Conservation (phyloP, 805 yeast genomes). For the Cyberlindnera mississippiensis region DNA sequence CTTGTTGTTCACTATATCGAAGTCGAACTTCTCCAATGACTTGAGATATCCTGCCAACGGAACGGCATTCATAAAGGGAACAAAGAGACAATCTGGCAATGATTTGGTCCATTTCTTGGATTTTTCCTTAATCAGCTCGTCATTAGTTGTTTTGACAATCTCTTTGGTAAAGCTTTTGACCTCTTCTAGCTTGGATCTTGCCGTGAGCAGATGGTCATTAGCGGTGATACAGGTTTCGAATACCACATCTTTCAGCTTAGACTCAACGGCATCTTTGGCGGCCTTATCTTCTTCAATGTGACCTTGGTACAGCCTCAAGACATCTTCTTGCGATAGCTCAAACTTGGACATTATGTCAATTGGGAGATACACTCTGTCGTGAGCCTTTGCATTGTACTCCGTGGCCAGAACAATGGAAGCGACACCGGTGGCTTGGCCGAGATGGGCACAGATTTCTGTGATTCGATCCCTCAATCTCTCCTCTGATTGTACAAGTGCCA, state of each 20-base stretch:
- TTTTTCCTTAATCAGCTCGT: conserved; percentile 26
- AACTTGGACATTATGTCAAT: conserved; percentile 50
- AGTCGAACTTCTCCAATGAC: conserved; percentile 57
- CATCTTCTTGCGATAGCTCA: conserved; percentile 59
- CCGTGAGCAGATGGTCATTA: conserved; percentile 74
- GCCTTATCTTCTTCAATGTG: conserved; percentile 14
- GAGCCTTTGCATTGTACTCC: conserved; percentile 47
- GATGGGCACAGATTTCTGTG: conserved; percentile 67
- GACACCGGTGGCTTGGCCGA: conserved; percentile 78
- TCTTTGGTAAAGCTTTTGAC: conserved; percentile 37
- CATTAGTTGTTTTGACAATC: conserved; percentile 26
- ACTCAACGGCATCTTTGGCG: conserved; percentile 26
- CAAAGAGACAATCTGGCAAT: conserved; percentile 59
- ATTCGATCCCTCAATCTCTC: conserved; percentile 39
- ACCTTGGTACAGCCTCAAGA: conserved; percentile 42
- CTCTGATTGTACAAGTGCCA: conserved; percentile 44
- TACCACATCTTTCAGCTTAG: conserved; percentile 50
- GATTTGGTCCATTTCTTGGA: conserved; percentile 39
- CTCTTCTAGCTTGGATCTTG: conserved; percentile 48
- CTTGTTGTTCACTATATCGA: conserved; percentile 45
- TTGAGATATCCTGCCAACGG: conserved; percentile 63
- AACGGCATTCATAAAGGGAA: conserved; percentile 64
- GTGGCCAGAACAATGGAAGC: conserved; percentile 61
- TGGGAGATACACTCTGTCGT: conserved; percentile 51
- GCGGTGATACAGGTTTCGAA: conserved; percentile 72